Conservation (phyloP, 352 stramenopile species). For the Phytopythium litorale region DNA sequence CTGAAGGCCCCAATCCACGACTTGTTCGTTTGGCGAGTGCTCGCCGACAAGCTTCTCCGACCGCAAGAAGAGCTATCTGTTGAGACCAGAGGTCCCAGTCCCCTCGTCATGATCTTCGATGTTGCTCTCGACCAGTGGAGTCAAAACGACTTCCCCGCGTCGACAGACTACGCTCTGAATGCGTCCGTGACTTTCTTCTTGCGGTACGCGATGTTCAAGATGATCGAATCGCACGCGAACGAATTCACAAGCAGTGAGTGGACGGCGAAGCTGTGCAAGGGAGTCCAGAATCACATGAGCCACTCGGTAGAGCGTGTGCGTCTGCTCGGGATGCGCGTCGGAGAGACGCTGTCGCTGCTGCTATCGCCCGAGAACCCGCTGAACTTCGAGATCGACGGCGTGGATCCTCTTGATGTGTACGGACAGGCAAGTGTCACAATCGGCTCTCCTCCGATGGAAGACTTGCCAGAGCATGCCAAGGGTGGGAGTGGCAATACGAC, state of each 20-base stretch:
- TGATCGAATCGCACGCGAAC: conserved; percentile 15
- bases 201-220: conserved; percentile 39
- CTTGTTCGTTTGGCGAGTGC: conserved; percentile 41
- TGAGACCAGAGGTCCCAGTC: neutral
- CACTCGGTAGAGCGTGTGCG: conserved; percentile 59
- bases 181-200: conserved; percentile 63
- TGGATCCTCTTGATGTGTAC: conserved; percentile 38
- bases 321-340: conserved; percentile 62
- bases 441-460: neutral
- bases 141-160: conserved; percentile 40
- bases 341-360: conserved; percentile 56
- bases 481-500: neutral
- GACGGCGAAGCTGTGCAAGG: conserved; percentile 64
- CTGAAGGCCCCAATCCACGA: conserved; percentile 44
- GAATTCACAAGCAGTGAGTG: conserved; percentile 41
- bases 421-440: conserved; percentile 2
- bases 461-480: neutral
- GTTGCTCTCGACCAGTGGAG: conserved; percentile 56
- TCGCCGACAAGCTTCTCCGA: conserved; percentile 34
- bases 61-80: neutral
- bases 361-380: conserved; percentile 58
- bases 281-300: conserved; percentile 68
- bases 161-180: conserved; percentile 52
- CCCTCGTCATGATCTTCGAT: conserved; percentile 51
- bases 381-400: conserved; percentile 46